Conservation (phyloP, 257 asterid species). For the Gardenia jasminoides region DNA sequence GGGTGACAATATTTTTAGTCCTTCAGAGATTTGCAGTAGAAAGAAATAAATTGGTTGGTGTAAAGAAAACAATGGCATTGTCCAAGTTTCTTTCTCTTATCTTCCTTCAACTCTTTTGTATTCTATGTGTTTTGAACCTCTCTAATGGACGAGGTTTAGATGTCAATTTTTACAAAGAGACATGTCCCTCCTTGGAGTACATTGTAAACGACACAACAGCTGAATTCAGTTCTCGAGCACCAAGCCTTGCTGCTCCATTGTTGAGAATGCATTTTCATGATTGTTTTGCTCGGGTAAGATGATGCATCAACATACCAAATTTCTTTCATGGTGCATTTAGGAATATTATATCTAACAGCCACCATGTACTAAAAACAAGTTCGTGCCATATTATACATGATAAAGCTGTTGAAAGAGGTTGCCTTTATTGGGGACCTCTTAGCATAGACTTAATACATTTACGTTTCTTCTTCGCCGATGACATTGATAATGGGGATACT, state of each 20-base stretch:
- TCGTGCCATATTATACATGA: too few relatives aligned
- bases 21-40: background rate
- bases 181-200: conserved; percentile 45
- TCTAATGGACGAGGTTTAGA: conserved; percentile 34
- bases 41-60: too few relatives aligned
- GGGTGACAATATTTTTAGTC: background rate
- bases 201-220: conserved; percentile 37
- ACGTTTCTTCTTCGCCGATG: too few relatives aligned
- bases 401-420: too few relatives aligned
- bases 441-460: too few relatives aligned
- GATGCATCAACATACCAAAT: background rate
- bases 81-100: conserved; percentile 25
- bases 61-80: conserved; percentile 21
- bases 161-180: conserved; percentile 47
- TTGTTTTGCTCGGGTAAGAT: conserved; percentile 37
- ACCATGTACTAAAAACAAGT: too few relatives aligned
- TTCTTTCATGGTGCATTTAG: too few relatives aligned
- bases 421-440: too few relatives aligned
- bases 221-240: conserved; percentile 30
- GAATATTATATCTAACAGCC: too few relatives aligned
- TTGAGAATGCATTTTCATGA: conserved; percentile 47
- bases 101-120: conserved; percentile 14
- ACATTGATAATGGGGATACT: too few relatives aligned
- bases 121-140: conserved; percentile 7
- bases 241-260: conserved; percentile 65